Base-by-base conservation (phyloP, 495 filamentous ascomycete genomes). In the Aspergillus sclerotiicarbonarius region DNA sequence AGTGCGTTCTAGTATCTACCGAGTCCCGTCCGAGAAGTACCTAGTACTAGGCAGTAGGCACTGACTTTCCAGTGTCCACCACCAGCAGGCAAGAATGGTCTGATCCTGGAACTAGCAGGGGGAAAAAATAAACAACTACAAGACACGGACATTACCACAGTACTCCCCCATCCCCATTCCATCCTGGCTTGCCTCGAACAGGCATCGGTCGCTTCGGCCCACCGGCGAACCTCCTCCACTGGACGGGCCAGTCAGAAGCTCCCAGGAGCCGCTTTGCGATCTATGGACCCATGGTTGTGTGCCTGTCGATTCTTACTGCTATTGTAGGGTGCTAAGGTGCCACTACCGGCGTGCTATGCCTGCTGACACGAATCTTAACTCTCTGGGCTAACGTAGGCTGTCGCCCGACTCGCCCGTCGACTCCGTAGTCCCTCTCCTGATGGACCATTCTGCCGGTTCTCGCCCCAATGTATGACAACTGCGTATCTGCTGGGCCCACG, bases 221-320 rank as follows among this genome's bases (percentile, higher is more conserved):
- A 50, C 51, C 39, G 20, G 21, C 46, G 46, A 30, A 19, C 46
- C 25, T 29, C 45, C 45, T 49, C 46, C 46, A 49, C 46, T 20
- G 19, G 46, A 49, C 30, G 46, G 46, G 21, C 20, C 46, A 49
- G 21, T 29, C 46, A 49, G 4, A 47, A n/a, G 30, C 35, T 50
- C 32, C 32, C 32, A 50, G 30, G 15, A 50, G 12, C 30, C 37
- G 30, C 30, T 12, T 20, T 33, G 39, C 55, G 50, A 41, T 60
- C 44, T 47, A 55, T 60, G 58, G 51, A 55, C 33, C 51, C 58
- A 50, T 51, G 46, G 51, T 29, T 61, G 60, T 58, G 60, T 69
- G 58, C 62, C 64, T 67, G 67, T 67, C 67, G 67, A 65, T 67
- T 60, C 60, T 54, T 69, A 60, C 67, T 67, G 18, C n/a, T 52